Evolutionary conservation across 768 basidiomycete species (phyloP).

Genomic region (Xerocomellus chrysenteron): DNA sequence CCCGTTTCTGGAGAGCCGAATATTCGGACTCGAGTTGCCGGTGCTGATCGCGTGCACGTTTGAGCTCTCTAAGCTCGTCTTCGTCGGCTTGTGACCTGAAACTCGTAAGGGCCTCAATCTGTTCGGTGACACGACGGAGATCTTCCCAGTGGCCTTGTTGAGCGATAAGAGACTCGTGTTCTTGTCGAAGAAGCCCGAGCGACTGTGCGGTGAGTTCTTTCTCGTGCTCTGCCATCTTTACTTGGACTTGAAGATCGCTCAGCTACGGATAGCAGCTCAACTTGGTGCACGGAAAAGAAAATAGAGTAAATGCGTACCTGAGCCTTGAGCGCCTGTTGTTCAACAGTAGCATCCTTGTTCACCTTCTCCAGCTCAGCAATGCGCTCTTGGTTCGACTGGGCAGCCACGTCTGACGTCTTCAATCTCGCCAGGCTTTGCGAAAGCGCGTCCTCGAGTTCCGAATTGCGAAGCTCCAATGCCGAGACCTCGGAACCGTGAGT

Average conservation of each 20-base stretch:
- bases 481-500: slow-evolving; percentile 47
- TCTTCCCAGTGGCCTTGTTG: slow-evolving; percentile 83
- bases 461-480: slow-evolving; percentile 48
- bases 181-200: slow-evolving; percentile 52
- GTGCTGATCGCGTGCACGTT: slow-evolving; percentile 58
- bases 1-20: slow-evolving; percentile 63
- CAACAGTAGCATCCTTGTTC: slow-evolving; percentile 52
- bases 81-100: slow-evolving; percentile 63
- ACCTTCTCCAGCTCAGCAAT: slow-evolving; percentile 61
- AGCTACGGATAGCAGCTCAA: slow-evolving; percentile 40
- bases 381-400: slow-evolving; percentile 58
- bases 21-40: slow-evolving; percentile 67
- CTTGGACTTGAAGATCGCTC: slow-evolving; percentile 58
- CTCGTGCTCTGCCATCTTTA: slow-evolving; percentile 57
- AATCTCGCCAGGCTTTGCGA: slow-evolving; percentile 68
- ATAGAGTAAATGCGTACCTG: slow-evolving; percentile 48
- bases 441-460: slow-evolving; percentile 72
- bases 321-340: slow-evolving; percentile 55
- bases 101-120: slow-evolving; percentile 65
- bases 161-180: slow-evolving; percentile 54
- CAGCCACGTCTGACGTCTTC: slow-evolving; percentile 68
- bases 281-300: neutral
- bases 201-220: slow-evolving; percentile 56
- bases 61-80: slow-evolving; percentile 72
- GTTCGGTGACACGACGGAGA: slow-evolving; percentile 65